Percentiles rank a stretch among this genome's conserved stretches.
phyloP scores from a whole-genome alignment of 768 basidiomycete species.

The Pleurotus platypus region DNA sequence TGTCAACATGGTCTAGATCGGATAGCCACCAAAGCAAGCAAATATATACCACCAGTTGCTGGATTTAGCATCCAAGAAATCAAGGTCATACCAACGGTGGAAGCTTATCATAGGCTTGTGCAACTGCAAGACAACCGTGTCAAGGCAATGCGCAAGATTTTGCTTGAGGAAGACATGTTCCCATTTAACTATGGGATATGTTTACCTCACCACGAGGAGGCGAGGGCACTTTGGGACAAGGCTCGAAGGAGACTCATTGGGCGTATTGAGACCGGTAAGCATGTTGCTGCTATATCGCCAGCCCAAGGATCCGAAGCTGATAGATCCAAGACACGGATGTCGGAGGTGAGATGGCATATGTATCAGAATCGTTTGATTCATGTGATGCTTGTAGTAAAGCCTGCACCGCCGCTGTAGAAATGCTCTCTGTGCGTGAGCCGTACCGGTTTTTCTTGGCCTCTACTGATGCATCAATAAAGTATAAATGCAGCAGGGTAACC shows the following conservation, averaged over 20 bases:
- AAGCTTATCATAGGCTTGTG: constrained; percentile 62
- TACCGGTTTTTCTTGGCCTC: too few species aligned
- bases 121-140: constrained; percentile 57
- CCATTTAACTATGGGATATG: constrained; percentile 72
- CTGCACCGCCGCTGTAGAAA: constrained; percentile 59
- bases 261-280: constrained; percentile 51
- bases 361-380: constrained; percentile 38
- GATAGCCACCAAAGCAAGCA: constrained; percentile 55
- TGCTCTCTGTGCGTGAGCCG: constrained; percentile 53
- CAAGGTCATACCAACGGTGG: constrained; percentile 48
- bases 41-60: constrained; percentile 52
- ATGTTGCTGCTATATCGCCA: too few species aligned
- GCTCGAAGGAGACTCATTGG: constrained; percentile 40
- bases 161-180: constrained; percentile 62
- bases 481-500: constrained; percentile 58
- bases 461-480: constrained; percentile 32
- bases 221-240: constrained; percentile 47
- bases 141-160: constrained; percentile 44
- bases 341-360: constrained; percentile 60
- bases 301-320: constrained; percentile 5
- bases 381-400: constrained; percentile 60
- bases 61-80: constrained; percentile 51
- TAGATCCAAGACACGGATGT: constrained; percentile 54
- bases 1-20: constrained; percentile 34
- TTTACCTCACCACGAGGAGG: constrained; percentile 41